Evolutionary conservation across 345 rosid species (phyloP), one percentile per base, ranked within the genome.

Genomic region (Theobroma cacao): DNA sequence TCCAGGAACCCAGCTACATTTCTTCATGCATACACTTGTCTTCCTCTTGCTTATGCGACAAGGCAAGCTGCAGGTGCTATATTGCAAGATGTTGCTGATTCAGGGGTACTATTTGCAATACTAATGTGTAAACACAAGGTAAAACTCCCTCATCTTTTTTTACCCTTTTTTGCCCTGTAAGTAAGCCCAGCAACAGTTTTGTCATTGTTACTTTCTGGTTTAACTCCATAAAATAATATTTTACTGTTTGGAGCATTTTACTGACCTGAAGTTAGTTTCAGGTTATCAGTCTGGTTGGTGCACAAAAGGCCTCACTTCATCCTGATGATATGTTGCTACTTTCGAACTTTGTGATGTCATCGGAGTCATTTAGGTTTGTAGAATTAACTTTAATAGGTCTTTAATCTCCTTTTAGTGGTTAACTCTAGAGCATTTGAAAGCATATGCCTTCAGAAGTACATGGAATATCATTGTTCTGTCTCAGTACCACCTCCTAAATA

Each of bases 21-120:
- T 89, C 92, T 95, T 80, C 98, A 93, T 86, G 98, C 98, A 72
- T 95, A 95, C 83, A 89, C 98, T 59, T 95, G 98, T 83, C 98
- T 95, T 86, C 98, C 98, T 74, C 98, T 95, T 82, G 87, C 91
- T 68, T 83, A 86, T 81, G 89, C 87, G 34, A 86, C 92, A 80
- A 91, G 98, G 80, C 95, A 92, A 82, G 97, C 94, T 80, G 90
- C 94, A 15, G 91, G 95, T 75, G 92, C 95, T 60, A 87, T 92
- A 84, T 83, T 95, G 93, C 98, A 95, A 84, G 98, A 95, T 63
- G 83, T 95, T 80, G 92, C 94, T 31, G 98, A 91, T 62, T 93
- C 98, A 59, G 97, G 98, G 74, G 94, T 91, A 71, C 86, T 93
- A 74, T 95, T 92, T 88, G 92, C 95, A 67, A 84, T 93, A 70